These are phyloP conservation scores for Magnaporthiopsis poae DNA, from an alignment of 2,329 filamentous ascomycete genomes.

Conservation along the genomic window DNA sequence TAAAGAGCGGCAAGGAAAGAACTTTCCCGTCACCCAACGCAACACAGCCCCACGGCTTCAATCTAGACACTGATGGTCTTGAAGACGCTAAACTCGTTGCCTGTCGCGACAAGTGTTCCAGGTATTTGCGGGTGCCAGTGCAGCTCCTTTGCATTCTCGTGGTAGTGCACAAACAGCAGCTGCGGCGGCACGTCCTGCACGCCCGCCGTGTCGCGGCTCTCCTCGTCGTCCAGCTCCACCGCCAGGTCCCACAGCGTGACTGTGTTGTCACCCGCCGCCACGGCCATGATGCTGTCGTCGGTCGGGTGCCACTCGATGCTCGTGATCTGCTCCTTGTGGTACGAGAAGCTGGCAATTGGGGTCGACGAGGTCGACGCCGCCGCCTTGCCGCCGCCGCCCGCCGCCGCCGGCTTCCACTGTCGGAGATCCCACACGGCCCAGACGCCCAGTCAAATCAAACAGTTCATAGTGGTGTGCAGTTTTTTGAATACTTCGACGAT, in stretches of 20 bases:
- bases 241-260: constrained; percentile 94
- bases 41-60: background rate
- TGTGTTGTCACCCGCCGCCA: constrained; percentile 86
- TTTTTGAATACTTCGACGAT: too few species aligned
- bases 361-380: constrained; percentile 43
- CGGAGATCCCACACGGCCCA: constrained; percentile 96
- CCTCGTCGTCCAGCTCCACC: constrained; percentile 93
- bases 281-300: constrained; percentile 88
- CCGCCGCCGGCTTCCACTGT: constrained; percentile 69
- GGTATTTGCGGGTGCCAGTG: constrained; percentile 98
- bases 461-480: too few species aligned
- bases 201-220: constrained; percentile 79
- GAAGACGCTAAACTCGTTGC: constrained; percentile 78
- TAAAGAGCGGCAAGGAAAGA: background rate
- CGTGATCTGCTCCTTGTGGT: constrained; percentile 94
- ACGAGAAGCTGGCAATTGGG: constrained; percentile 85
- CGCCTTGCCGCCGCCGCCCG: constrained; percentile 28
- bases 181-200: constrained; percentile 88
- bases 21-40: background rate
- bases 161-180: constrained; percentile 91
- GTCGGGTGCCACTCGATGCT: constrained; percentile 95
- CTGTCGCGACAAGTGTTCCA: constrained; percentile 79
- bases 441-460: too few species aligned
- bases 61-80: constrained; percentile 69
- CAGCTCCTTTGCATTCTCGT: constrained; percentile 85